Evolutionary conservation across 2,329 filamentous ascomycete species (phyloP), one percentile per base, ranked within the genome.

Genomic region (Apiospora kogelbergensis): DNA sequence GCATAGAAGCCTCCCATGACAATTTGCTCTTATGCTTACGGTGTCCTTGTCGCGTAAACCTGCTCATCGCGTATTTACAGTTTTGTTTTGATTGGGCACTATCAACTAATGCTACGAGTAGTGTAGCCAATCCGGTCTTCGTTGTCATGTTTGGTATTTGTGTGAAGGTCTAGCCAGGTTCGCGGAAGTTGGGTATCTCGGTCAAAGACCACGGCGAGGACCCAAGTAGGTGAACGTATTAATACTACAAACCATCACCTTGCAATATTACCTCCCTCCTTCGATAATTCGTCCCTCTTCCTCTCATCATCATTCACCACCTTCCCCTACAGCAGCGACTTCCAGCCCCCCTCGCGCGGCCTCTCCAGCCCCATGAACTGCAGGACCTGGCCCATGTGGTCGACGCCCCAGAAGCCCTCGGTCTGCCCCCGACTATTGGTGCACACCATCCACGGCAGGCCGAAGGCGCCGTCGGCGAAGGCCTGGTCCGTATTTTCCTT

Each of bases 331-430:
- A 81, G 72, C 30, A 81, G 53, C 2, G 80, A 73, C 71, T 72
- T 79, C 80, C 79, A 81, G 13, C 74, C 78, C 1, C 72, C 72
- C 11, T 69, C 45, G 5, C 64, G 48, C 9, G 77, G 75, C 70
- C 71, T 75, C 66, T 75, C 72, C 41, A 81, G 68, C 2, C 74
- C 76, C 20, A 82, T 70, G 63, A 82, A 82, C 57, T 75, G 74
- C 3, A 73, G 68, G 42, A 81, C 77, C 48, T 78, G 77, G 3
- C 79, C 80, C 11, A 83, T 57, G 66, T 81, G 80, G 71, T 82
- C 80, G 9, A 82, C 78, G 10, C 81, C 80, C 76, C 77, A 82
- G 72, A 81, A 82, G 1, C 76, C 76, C 41, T 82, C 78, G 6
- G 69, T 79, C 66, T 77, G 64, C 11, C 79, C 76, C 20, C 67